Evolutionary conservation across 768 basidiomycete genomes (phyloP), one percentile per base, ranked within the genome.

Genomic region (Cantharellus anzutake): DNA sequence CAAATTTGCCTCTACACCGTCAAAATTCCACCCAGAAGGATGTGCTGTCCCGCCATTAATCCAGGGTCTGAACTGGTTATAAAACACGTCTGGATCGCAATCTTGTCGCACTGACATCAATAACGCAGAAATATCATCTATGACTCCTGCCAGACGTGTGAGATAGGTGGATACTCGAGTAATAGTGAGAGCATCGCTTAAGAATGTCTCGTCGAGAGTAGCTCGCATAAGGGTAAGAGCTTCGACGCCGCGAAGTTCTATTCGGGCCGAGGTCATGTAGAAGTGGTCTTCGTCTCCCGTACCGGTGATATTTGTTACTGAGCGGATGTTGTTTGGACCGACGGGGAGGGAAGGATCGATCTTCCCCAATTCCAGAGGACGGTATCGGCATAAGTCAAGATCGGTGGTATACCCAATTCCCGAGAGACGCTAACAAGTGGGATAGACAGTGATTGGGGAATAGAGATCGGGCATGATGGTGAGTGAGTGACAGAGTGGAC

Each of bases 51-150:
- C 87, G 11, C 93, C 93, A 58, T 83, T 82, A 71, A 79, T 94
- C 94, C 94, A 99, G 2, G 90, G 92, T 57, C 94, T 80, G 64
- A 90, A 80, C 60, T 83, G 75, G 78, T 84, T 86, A 71, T 91
- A 93, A 71, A 99, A 97, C 16, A 77, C 73, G 2, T 76, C 73
- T 0, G 90, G 88, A 51, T 81, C 78, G 67, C 90, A 86, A 5
- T 80, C 81, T 14, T 80, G 73, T 59, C 80, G 78, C 37, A 93
- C 80, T 44, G 71, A 70, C 42, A 81, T 72, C 41, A 96, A 74
- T 62, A 89, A 73, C 5, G 60, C 65, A 4, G 74, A 73, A 20
- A 96, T 73, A 4, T 80, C 78, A 51, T 80, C 74, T 60, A 93
- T 83, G 64, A 87, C 78, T 2, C 53, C 63, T 0, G 80, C 76